Conservation (phyloP, 495 filamentous ascomycete species). For the Chaetomium tenue region DNA sequence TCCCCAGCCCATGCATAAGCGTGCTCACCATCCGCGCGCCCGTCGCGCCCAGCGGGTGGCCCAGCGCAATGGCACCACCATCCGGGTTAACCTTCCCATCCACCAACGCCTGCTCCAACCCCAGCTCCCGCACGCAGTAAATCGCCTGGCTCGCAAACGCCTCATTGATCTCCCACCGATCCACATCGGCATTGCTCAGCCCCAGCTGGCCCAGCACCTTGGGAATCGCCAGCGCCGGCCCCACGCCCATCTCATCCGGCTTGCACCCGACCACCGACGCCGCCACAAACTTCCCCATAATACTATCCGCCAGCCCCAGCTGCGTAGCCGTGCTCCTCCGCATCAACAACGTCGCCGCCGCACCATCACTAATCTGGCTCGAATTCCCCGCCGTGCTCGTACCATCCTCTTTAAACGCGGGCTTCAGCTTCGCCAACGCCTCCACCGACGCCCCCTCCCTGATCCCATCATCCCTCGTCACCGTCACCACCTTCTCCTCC, state of each 20-base stretch:
- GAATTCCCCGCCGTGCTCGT: constrained; percentile 84
- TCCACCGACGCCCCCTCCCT: constrained; percentile 62
- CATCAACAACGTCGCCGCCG: constrained; percentile 79
- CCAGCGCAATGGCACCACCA: constrained; percentile 89
- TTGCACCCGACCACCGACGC: constrained; percentile 70
- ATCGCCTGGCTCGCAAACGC: constrained; percentile 89
- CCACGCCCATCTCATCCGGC: constrained; percentile 93
- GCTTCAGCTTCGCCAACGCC: constrained; percentile 74
- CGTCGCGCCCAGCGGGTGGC: constrained; percentile 90
- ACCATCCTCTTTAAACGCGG: constrained; percentile 73
- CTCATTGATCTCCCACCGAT: constrained; percentile 96
- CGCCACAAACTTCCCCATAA: constrained; percentile 77
- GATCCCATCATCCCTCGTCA: constrained; percentile 80
- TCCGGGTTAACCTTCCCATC: constrained; percentile 79
- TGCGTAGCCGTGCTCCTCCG: constrained; percentile 74
- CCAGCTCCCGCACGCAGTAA: constrained; percentile 73
- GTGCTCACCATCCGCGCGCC: constrained; percentile 79
- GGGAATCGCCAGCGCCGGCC: constrained; percentile 81
- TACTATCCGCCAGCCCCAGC: constrained; percentile 63
- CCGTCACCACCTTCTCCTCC: constrained; percentile 50
- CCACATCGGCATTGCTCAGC: constrained; percentile 64
- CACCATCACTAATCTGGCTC: constrained; percentile 82
- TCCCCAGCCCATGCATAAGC: constrained; percentile 62
- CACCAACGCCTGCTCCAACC: constrained; percentile 59
- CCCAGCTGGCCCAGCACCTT: constrained; percentile 67